Evolutionary conservation across 257 asterid species (phyloP), one percentile per base, ranked within the genome.

Genomic region (Solanum commersonii): DNA sequence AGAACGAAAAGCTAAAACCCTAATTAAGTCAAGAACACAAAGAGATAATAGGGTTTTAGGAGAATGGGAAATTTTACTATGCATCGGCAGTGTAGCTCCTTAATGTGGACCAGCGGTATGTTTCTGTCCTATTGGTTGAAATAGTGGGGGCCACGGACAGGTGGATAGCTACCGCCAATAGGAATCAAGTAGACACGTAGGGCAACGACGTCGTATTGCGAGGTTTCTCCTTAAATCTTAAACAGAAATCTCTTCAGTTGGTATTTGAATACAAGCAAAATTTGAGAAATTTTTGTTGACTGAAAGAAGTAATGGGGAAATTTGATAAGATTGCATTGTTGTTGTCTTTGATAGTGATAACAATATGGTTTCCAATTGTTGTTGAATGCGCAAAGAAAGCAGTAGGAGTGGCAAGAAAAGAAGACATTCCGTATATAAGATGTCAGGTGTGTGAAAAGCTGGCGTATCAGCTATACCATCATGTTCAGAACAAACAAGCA

Each of bases 351-450:
- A n/a, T 88, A 23, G 35, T 92, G 56, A 35, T 93, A 3, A 93
- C 74, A 31, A 79, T 88, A 87, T 89, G 86, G 93, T 46, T 90
- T 6, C 94, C 98, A 8, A 68, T 90, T 37, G 92, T 95, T 20
- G 91, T 95, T 20, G 87, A 90, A 27, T 71, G 96, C 89, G 91
- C 98, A 79, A 95, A 95, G 94, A 96, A 96, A 89, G 93, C 93
- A 79, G 92, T 83, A 6, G 99, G 95, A 56, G 88, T 90, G 31
- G 97, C 98, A 13, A 93, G 99, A 91, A 97, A 94, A 91, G 97
- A 96, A 90, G 99, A 96, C 91, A 91, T 97, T 29, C 99, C 98
- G 1, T 97, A 77, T 83, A 95, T 96, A n/a, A 93, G 93, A 91
- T 96, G 98, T 72, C 95, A 94, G 90, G 98, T 96, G 37, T 96